phyloP scores from a whole-genome alignment of 208 protist genomes.

The Acanthamoeba culbertsoni region DNA sequence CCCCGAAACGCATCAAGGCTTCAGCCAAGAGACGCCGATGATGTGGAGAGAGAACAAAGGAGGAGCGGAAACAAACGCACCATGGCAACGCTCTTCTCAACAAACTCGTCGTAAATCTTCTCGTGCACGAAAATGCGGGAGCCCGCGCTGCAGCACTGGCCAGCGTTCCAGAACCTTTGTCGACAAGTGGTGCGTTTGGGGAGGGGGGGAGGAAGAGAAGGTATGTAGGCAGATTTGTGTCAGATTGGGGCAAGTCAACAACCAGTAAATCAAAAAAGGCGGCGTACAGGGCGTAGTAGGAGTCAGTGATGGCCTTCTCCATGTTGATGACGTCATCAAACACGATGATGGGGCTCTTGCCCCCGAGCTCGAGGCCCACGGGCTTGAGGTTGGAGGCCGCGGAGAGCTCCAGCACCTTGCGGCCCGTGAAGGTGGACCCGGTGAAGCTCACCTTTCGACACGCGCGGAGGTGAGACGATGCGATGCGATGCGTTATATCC shows the following conservation, averaged over 20 bases:
- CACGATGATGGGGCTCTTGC: slow-evolving; percentile 90
- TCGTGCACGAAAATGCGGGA: slow-evolving; percentile 46
- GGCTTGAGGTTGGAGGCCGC: slow-evolving; percentile 71
- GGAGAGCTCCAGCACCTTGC: slow-evolving; percentile 72
- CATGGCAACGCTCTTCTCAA: neutral
- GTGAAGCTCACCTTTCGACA: slow-evolving; percentile 92
- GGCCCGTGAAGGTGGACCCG: slow-evolving; percentile 84
- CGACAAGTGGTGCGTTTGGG: neutral
- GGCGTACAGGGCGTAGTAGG: slow-evolving; percentile 47
- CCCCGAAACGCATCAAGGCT: no score
- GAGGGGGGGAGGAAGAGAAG: no score
- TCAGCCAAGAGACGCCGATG: no score
- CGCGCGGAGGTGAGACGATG: neutral
- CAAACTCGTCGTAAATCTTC: slow-evolving; percentile 63
- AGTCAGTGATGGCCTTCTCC: slow-evolving; percentile 81
- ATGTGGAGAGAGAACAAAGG: neutral
- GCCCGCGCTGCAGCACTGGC: slow-evolving; percentile 20
- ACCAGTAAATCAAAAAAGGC: neutral
- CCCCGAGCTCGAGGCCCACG: slow-evolving; percentile 88
- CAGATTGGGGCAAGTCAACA: neutral
- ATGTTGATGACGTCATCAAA: slow-evolving; percentile 85
- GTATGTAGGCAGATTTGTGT: no score
- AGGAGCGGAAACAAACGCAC: neutral
- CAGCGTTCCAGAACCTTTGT: neutral
- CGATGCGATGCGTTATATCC: no score